These are phyloP conservation scores for Carex myosuroides DNA, from an alignment of 176 grass and related monocot species.

Conservation along the genomic window DNA sequence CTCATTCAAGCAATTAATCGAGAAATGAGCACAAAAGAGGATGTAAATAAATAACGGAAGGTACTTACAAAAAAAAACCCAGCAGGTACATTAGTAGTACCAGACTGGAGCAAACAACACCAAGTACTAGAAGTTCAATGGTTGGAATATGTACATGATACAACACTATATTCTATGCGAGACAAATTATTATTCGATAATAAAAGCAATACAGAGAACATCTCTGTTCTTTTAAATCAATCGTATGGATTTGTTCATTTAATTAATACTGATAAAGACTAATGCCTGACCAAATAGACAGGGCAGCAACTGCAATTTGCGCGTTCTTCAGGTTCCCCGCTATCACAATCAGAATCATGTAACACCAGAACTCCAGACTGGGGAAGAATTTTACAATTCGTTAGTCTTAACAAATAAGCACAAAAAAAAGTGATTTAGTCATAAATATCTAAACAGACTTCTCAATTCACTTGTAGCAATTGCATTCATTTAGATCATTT, in stretches of 20 bases:
- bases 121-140: background rate
- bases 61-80: background rate
- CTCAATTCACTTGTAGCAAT: no score
- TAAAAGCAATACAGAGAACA: background rate
- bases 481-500: no score
- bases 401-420: background rate
- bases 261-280: background rate
- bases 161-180: background rate
- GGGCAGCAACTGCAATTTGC: slow-evolving; percentile 62
- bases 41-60: background rate
- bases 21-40: background rate
- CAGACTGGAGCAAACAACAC: background rate
- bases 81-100: background rate
- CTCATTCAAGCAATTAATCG: background rate
- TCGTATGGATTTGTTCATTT: background rate
- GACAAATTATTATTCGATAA: background rate
- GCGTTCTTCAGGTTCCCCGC: slow-evolving; percentile 67
- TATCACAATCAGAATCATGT: slow-evolving; percentile 62
- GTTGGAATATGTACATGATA: background rate
- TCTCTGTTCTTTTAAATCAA: background rate
- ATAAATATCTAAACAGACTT: no score
- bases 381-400: background rate
- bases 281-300: slow-evolving; percentile 53
- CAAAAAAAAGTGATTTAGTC: background rate
- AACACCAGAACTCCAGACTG: slow-evolving; percentile 76